A percentile compares a stretch with the other conserved stretches of the same genome.
These are phyloP conservation scores for Tolypocladium tropicale DNA, from an alignment of 2,329 filamentous ascomycete genomes.

Conservation along the genomic window DNA sequence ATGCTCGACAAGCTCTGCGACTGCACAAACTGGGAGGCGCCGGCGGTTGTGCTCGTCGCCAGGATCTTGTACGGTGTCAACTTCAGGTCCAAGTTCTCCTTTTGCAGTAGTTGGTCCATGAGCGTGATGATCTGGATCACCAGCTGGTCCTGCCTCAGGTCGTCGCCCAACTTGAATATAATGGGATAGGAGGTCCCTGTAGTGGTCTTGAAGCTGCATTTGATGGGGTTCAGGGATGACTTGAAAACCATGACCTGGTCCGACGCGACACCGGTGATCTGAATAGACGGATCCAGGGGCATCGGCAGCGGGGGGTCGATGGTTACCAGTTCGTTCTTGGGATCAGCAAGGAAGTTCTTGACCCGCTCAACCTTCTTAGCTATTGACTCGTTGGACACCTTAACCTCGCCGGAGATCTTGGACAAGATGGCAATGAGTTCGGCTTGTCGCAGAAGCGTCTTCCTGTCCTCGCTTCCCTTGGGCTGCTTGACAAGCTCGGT, in stretches of 20 bases:
- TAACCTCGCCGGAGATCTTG: conserved; percentile 82
- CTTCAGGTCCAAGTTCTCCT: conserved; percentile 93
- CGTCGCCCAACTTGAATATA: conserved; percentile 95
- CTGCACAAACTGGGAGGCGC: conserved; percentile 87
- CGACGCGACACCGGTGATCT: conserved; percentile 68
- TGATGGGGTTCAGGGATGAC: conserved; percentile 83
- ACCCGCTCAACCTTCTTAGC: conserved; percentile 73
- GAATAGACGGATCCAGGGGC: conserved; percentile 75
- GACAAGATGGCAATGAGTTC: conserved; percentile 81
- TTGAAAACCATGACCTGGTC: conserved; percentile 92
- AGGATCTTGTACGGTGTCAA: conserved; percentile 94
- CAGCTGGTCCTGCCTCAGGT: conserved; percentile 90
- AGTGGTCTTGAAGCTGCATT: conserved; percentile 78
- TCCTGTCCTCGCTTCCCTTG: conserved; percentile 62
- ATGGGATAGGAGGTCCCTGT: conserved; percentile 75
- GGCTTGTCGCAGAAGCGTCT: conserved; percentile 72
- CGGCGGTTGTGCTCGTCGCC: conserved; percentile 80
- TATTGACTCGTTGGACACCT: conserved; percentile 67
- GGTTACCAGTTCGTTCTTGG: conserved; percentile 74
- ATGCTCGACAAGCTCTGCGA: conserved; percentile 78
- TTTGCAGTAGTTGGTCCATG: conserved; percentile 91
- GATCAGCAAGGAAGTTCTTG: conserved; percentile 75
- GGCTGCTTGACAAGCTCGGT: conserved; percentile 63
- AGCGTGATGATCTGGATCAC: conserved; percentile 95
- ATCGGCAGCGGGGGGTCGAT: conserved; percentile 84